Evolutionary conservation across 768 basidiomycete species (phyloP), one percentile per base, ranked within the genome.

Genomic region (Boletellus ananas): DNA sequence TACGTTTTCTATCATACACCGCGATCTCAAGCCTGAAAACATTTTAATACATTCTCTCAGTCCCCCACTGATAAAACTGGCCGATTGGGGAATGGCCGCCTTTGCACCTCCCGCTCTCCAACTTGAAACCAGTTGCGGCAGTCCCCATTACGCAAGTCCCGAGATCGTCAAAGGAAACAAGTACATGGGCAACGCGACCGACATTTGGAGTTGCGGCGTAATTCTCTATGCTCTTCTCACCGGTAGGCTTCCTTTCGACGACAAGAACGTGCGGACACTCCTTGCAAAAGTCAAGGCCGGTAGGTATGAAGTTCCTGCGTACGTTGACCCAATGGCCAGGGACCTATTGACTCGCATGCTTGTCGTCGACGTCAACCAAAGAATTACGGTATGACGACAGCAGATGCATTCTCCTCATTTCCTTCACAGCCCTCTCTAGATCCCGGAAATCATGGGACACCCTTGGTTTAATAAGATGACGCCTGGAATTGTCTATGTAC

Each of bases 21-120:
- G 95, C 21, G 95, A 99, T 69, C 83, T 99, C 59, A 98, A 98
- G 68, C 95, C 95, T 3, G 95, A 98, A 74, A 97, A 97, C 63
- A 88, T 98, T 45, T 76, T 99, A 34, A 87, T 98, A 47, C 87
- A 94, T 41, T 85, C 87, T 37, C 72, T 90, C 48, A 76, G 79
- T 34, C 87, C 87, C 27, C 86, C 86, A 34, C 76, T 92, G 62
- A 80, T 98, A 74, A 98, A 97, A 75, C 89, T 98, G 37, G 94
- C 93, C 20, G 95, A 97, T 70, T 97, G 95, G 83, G 95, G 95
- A 18, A 96, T 97, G 95, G 94, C 95, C 21, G 90, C 94, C 10
- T 90, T 96, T 62, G 90, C 93, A 51, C 87, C 88, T 35, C 89
- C 88, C 34, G 80, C 84, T 35, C 77, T 86, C 37, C 79, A 94